Percentiles rank a stretch among this genome's conserved stretches.
Evolutionary conservation across 2,329 filamentous ascomycete species (phyloP).

Genomic region (Neocatenulostroma microsporum): DNA sequence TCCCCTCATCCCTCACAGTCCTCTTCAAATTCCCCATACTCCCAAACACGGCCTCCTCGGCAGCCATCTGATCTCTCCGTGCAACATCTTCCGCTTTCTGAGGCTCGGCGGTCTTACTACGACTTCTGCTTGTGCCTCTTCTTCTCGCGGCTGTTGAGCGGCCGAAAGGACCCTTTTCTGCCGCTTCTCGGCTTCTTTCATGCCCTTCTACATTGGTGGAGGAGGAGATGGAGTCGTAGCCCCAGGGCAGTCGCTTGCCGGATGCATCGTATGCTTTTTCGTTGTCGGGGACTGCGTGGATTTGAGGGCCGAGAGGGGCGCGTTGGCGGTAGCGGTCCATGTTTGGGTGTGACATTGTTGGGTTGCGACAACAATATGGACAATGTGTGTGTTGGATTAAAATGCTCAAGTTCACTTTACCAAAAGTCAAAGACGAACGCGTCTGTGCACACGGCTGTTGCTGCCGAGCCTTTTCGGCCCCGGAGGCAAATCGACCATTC

Average conservation of each 20-base stretch:
- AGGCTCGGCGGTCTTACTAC: conserved; percentile 49
- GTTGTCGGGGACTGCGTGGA: conserved; percentile 56
- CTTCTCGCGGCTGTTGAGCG: conserved; percentile 35
- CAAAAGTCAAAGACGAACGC: background rate
- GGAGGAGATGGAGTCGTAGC: conserved; percentile 38
- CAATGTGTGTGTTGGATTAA: background rate
- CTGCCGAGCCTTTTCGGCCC: background rate
- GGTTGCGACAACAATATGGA: no score
- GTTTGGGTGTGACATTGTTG: no score
- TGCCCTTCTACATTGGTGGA: background rate
- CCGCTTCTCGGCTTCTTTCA: conserved; percentile 42
- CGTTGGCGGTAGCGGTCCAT: conserved; percentile 13
- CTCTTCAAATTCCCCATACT: conserved; percentile 22
- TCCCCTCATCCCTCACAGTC: conserved; percentile 19
- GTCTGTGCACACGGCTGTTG: background rate
- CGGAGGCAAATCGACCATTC: background rate
- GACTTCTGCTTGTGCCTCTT: conserved; percentile 39
- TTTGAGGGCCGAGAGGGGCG: conserved; percentile 46
- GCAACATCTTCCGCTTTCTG: conserved; percentile 51
- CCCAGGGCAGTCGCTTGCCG: conserved; percentile 56
- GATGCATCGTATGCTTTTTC: conserved; percentile 54
- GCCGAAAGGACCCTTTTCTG: conserved; percentile 57
- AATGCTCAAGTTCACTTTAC: background rate
- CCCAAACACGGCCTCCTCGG: conserved; percentile 42
- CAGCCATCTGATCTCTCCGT: conserved; percentile 36